Percentiles rank a stretch among this genome's conserved stretches.
Conservation (phyloP, 495 filamentous ascomycete genomes). For the Aspergillus cristatus region DNA sequence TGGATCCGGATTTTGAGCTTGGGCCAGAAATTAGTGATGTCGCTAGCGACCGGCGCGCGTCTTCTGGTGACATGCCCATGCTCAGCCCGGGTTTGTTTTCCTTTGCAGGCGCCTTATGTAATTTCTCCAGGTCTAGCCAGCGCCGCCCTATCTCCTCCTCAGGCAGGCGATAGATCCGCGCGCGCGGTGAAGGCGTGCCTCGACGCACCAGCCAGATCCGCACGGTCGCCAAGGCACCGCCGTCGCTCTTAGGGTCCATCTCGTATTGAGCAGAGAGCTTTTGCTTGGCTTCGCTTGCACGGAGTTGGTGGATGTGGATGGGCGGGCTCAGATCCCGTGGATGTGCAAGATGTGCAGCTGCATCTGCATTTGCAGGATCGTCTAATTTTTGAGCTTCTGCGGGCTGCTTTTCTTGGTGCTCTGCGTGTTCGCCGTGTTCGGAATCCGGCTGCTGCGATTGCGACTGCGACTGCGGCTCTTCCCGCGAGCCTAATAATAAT, state of each 20-base stretch:
- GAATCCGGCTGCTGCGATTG: neutral
- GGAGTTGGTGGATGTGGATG: conserved; percentile 22
- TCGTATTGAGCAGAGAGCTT: neutral
- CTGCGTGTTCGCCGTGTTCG: neutral
- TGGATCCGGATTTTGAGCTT: conserved; percentile 18
- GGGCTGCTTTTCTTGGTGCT: conserved; percentile 7
- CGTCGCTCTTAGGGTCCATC: conserved; percentile 1
- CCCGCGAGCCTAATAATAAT: conserved; percentile 32
- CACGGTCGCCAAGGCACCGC: conserved; percentile 44
- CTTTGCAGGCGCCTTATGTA: neutral
- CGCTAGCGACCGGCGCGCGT: conserved; percentile 44
- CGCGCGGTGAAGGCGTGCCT: conserved; percentile 52
- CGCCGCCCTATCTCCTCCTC: conserved; percentile 36
- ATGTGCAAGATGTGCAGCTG: too few relatives aligned
- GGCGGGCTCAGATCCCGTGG: conserved; percentile 13
- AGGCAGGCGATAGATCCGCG: conserved; percentile 67
- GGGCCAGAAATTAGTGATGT: conserved; percentile 41
- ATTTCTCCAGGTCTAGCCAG: conserved; percentile 37
- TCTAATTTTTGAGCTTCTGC: conserved; percentile 1
- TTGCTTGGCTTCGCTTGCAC: conserved; percentile 2
- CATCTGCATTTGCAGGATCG: conserved; percentile 1
- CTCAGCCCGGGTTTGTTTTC: neutral
- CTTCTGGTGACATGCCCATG: conserved; percentile 7
- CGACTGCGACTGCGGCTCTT: too few relatives aligned
- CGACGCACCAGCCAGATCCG: conserved; percentile 48